Evolutionary conservation across 2,329 filamentous ascomycete genomes (phyloP).

Genomic region (Aspergillus sp.): DNA sequence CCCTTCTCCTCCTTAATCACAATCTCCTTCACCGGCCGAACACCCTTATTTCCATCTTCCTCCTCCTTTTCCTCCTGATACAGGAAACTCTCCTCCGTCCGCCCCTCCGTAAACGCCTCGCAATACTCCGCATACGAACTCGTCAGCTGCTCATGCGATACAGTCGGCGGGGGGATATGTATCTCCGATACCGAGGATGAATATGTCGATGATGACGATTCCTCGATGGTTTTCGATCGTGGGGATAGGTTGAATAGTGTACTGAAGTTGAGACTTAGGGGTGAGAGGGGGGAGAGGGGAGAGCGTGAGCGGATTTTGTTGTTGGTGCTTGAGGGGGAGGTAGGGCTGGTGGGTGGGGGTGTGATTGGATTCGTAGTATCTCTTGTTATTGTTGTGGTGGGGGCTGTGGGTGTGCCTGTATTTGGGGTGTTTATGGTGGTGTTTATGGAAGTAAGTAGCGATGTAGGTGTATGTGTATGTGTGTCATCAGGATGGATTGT

Average conservation of each 20-base stretch:
- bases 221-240: neutral
- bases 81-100: neutral
- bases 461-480: no score
- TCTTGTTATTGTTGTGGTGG: no score
- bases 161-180: neutral
- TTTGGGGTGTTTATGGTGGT: neutral
- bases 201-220: neutral
- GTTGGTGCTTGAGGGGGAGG: neutral
- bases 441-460: neutral
- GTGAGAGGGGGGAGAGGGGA: no score
- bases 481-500: no score
- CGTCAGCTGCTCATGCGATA: neutral
- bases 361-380: no score
- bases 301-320: neutral
- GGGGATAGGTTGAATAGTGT: neutral
- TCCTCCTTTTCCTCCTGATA: neutral
- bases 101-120: constrained; percentile 15
- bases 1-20: neutral
- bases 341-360: neutral
- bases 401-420: no score
- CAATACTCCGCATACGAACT: constrained; percentile 18
- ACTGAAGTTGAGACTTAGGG: neutral
- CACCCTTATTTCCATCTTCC: no score
- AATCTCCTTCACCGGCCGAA: no score
- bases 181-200: neutral